These are phyloP conservation scores for Populus pruinosa DNA, from an alignment of 345 rosid genomes.

Conservation along the genomic window DNA sequence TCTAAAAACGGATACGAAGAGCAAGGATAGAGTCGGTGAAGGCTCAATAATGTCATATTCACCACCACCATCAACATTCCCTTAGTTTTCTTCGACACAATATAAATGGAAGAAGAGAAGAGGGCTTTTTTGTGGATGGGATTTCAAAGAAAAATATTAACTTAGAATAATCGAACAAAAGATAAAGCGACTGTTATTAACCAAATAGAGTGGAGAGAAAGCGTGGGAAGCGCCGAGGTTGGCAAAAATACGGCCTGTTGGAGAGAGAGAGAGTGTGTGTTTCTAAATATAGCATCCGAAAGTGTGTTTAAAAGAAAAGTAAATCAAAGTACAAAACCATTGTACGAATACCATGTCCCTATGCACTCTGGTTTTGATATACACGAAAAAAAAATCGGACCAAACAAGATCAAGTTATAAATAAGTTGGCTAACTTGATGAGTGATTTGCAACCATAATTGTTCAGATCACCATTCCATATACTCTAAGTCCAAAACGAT, in stretches of 20 bases:
- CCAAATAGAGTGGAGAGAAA: not conserved
- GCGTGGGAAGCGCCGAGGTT: not conserved
- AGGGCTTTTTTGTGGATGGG: conserved; percentile 4
- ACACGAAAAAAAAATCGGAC: not conserved
- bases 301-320: not conserved
- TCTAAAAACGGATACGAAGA: not conserved
- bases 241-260: not conserved
- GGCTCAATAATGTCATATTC: conserved; percentile 5
- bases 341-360: not conserved
- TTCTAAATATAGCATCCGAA: conserved; percentile 3
- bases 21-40: conserved; percentile 19
- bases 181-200: not conserved
- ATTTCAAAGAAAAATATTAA: not conserved
- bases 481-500: not conserved
- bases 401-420: not conserved
- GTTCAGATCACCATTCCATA: not conserved
- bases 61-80: conserved; percentile 11
- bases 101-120: not conserved
- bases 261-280: not conserved
- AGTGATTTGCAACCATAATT: not conserved
- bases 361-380: not conserved
- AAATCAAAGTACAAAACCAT: not conserved
- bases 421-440: not conserved
- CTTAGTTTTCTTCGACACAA: not conserved
- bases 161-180: not conserved